These are phyloP conservation scores for Tausonia pullulans DNA, from an alignment of 1,284 basidiomycete genomes.

Conservation along the genomic window DNA sequence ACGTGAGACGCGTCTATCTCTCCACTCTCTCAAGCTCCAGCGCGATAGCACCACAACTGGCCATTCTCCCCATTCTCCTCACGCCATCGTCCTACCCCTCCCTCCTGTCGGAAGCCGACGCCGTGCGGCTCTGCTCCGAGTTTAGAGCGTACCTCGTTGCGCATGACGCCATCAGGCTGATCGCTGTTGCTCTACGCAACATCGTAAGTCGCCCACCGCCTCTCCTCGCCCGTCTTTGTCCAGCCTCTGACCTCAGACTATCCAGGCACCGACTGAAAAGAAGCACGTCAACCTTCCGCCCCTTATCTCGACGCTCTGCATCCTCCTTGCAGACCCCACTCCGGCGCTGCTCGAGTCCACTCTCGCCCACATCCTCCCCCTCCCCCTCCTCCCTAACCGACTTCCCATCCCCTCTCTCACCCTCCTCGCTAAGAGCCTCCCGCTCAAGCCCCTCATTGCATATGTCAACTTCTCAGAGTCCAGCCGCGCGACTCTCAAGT, in stretches of 20 bases:
- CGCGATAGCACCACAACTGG: neutral
- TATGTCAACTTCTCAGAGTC: neutral
- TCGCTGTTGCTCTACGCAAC: neutral
- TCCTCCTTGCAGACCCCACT: neutral
- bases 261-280: conserved; percentile 8
- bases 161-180: neutral
- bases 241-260: neutral
- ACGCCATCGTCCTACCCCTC: conserved; percentile 4
- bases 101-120: conserved; percentile 2
- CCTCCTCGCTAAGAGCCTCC: conserved; percentile 8
- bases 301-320: neutral
- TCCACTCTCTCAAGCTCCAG: neutral
- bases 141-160: neutral
- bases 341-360: neutral
- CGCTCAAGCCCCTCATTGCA: neutral
- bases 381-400: conserved; percentile 4
- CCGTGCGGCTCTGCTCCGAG: neutral
- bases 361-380: neutral
- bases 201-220: neutral
- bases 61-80: conserved; percentile 9
- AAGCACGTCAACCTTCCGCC: conserved; percentile 7
- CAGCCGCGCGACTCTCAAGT: neutral
- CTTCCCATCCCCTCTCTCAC: conserved; percentile 11
- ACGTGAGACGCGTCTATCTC: too few species aligned
- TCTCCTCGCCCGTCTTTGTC: neutral